Evolutionary conservation across 805 yeast species (phyloP).

Genomic region (Teunomyces gatunensis): DNA sequence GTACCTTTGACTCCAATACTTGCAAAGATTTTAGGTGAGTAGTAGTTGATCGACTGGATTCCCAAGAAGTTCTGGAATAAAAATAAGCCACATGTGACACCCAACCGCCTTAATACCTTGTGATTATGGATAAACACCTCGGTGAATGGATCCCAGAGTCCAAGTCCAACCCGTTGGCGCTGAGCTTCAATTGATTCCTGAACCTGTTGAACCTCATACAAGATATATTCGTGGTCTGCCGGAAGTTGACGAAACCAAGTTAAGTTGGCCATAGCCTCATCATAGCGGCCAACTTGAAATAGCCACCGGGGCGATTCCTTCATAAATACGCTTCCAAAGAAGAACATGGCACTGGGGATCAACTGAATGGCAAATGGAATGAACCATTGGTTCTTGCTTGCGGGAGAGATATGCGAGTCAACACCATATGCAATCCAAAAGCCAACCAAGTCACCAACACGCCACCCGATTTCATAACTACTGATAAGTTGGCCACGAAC

Average conservation of each 20-base stretch:
- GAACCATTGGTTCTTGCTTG: slow-evolving; percentile 32
- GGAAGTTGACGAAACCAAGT: slow-evolving; percentile 35
- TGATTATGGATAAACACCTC: slow-evolving; percentile 28
- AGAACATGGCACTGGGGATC: slow-evolving; percentile 35
- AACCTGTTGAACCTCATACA: slow-evolving; percentile 36
- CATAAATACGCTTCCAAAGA: slow-evolving; percentile 31
- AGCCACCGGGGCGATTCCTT: slow-evolving; percentile 39
- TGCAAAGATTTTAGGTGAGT: slow-evolving; percentile 35
- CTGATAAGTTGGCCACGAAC: slow-evolving; percentile 32
- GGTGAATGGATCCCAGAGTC: slow-evolving; percentile 32
- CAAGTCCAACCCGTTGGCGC: slow-evolving; percentile 26
- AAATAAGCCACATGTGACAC: slow-evolving; percentile 32
- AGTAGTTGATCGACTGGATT: slow-evolving; percentile 39
- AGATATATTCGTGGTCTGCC: slow-evolving; percentile 32
- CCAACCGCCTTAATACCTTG: slow-evolving; percentile 25
- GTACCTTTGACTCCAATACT: slow-evolving; percentile 38
- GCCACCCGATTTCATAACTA: slow-evolving; percentile 37
- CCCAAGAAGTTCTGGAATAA: slow-evolving; percentile 40
- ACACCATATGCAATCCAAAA: slow-evolving; percentile 38
- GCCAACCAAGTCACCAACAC: slow-evolving; percentile 39
- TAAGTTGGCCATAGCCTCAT: slow-evolving; percentile 32
- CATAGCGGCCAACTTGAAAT: slow-evolving; percentile 27
- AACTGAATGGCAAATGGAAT: slow-evolving; percentile 41
- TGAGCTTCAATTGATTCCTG: slow-evolving; percentile 31
- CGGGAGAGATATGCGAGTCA: slow-evolving; percentile 21